Conservation (phyloP, 2,329 filamentous ascomycete species). For the Epichloe typhina region DNA sequence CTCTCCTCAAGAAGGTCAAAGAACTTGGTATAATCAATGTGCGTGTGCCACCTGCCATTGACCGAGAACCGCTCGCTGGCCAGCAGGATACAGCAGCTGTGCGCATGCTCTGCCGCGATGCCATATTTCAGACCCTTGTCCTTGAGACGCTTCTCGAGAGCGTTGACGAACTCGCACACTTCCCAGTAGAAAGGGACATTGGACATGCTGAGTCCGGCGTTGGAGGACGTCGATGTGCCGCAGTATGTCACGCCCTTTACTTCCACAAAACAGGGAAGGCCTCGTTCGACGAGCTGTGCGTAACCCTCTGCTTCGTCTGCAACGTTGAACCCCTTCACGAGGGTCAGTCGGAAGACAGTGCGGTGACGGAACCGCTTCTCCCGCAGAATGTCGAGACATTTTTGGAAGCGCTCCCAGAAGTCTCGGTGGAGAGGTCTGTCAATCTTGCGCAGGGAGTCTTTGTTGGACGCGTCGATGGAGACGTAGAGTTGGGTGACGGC, state of each 20-base stretch:
- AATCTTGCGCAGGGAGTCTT: slow-evolving; percentile 76
- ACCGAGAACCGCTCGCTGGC: slow-evolving; percentile 69
- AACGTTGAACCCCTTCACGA: slow-evolving; percentile 97
- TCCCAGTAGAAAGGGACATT: slow-evolving; percentile 96
- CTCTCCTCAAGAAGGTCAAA: slow-evolving; percentile 69
- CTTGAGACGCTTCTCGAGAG: slow-evolving; percentile 55
- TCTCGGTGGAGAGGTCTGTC: slow-evolving; percentile 87
- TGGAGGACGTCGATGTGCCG: slow-evolving; percentile 73
- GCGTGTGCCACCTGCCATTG: slow-evolving; percentile 73
- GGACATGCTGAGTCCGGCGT: slow-evolving; percentile 85
- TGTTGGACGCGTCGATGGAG: slow-evolving; percentile 87
- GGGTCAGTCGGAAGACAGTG: slow-evolving; percentile 86
- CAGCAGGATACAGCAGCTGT: slow-evolving; percentile 84
- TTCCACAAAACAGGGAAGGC: slow-evolving; percentile 83
- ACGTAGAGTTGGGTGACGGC: slow-evolving; percentile 94
- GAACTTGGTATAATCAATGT: slow-evolving; percentile 83
- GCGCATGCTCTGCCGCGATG: slow-evolving; percentile 87
- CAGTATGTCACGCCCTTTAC: slow-evolving; percentile 97
- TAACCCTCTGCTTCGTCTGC: slow-evolving; percentile 89
- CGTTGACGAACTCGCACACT: slow-evolving; percentile 67
- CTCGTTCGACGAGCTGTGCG: slow-evolving; percentile 73
- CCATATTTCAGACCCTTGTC: slow-evolving; percentile 68
- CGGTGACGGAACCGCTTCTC: slow-evolving; percentile 74
- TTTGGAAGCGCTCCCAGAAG: slow-evolving; percentile 92
- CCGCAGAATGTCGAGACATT: slow-evolving; percentile 78